Evolutionary conservation across 371 early-diverging fungal genomes (phyloP), one percentile per base, ranked within the genome.

Genomic region (Mucor indicus): DNA sequence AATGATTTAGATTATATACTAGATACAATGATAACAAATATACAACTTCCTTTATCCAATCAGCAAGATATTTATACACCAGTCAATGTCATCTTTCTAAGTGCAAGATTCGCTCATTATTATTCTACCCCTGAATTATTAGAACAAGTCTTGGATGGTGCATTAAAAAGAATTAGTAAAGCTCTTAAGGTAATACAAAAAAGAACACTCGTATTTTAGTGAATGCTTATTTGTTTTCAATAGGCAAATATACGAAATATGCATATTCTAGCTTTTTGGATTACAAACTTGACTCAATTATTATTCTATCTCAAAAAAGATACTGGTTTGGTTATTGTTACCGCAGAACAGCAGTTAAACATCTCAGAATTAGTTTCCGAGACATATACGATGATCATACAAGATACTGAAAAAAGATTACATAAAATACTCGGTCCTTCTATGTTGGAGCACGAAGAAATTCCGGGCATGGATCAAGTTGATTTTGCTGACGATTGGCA

Each of bases 21-120:
- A 22, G 69, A 87, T 38, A 81, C 84, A 0, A 69, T 87, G 6
- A 78, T 92, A 38, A 77, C 72, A 22, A 60, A 79, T 15, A 80
- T 88, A 43, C 79, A 75, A 24, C 39, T 75, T 8, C 87, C 88
- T 2, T 50, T 70, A 1, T 51, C 63, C 12, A 64, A 82, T 19
- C 68, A 66, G 9, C 68, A 80, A 37, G 78, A 85, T 37, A 80
- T 78, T 36, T 82, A 83, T 38, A 74, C 90, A 6, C 83, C 95
- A 6, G 91, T 95, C 16, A 92, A 89, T 55, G 80, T 94, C 32
- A 59, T 94, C 7, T 93, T 94, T 57, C 67, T 97, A 31, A 81
- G 84, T 17, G 88, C 93, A 16, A 71, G 97, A 41, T 97, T 89
- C 62, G 93, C 94, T 16, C 84, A 81, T 57, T 85, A 92, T 54